phyloP scores from a whole-genome alignment of 345 rosid genomes.

The Nasturtium officinale region DNA sequence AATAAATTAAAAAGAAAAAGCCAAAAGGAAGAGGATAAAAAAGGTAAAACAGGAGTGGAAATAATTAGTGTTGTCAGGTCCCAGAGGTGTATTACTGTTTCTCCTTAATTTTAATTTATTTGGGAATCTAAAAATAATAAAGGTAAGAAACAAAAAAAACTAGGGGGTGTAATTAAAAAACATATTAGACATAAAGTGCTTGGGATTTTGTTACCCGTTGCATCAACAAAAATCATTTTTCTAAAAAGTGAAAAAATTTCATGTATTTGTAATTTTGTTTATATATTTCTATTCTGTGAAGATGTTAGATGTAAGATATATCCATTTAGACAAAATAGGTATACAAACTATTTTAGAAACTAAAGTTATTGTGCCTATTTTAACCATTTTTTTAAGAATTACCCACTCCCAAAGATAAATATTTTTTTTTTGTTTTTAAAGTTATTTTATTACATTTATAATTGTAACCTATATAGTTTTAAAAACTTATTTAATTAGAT shows the following conservation, averaged over 20 bases:
- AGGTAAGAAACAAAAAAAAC: slow-evolving; percentile 28
- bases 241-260: slow-evolving; percentile 18
- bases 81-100: slow-evolving; percentile 40
- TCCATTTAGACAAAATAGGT: neutral
- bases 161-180: slow-evolving; percentile 5
- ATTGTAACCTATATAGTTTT: no score
- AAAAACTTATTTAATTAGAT: neutral
- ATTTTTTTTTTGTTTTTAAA: neutral
- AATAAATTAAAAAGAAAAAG: slow-evolving; percentile 30
- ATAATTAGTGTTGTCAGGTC: slow-evolving; percentile 42
- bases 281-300: neutral
- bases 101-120: neutral
- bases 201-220: slow-evolving; percentile 32
- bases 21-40: slow-evolving; percentile 32
- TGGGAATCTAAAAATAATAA: slow-evolving; percentile 36
- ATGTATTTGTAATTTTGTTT: neutral
- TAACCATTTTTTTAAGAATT: no score
- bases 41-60: slow-evolving; percentile 33
- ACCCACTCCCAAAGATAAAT: no score
- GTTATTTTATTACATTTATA: neutral
- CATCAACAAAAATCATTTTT: slow-evolving; percentile 17
- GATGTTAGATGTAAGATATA: neutral
- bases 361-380: neutral
- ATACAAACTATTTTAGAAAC: neutral
- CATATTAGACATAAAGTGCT: slow-evolving; percentile 25